These are phyloP conservation scores for Marchantia paleacea DNA, from an alignment of 225 moss, liverwort and hornwort species.

Conservation along the genomic window DNA sequence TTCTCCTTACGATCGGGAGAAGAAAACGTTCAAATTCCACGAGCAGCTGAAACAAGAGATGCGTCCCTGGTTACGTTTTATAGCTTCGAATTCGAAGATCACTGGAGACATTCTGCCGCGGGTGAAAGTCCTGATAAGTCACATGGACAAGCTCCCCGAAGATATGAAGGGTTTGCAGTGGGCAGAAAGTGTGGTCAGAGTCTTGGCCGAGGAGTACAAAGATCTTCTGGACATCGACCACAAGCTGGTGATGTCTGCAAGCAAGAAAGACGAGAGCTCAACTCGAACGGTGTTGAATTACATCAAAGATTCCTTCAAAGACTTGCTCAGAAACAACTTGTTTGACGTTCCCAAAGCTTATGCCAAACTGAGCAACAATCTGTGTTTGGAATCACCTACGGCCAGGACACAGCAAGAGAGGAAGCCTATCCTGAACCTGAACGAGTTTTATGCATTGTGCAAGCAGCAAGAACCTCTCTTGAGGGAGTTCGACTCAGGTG, in stretches of 20 bases:
- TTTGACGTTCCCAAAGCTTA: background rate
- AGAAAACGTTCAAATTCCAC: background rate
- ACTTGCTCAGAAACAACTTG: background rate
- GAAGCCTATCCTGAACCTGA: background rate
- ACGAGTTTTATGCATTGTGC: background rate
- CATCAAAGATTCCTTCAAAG: background rate
- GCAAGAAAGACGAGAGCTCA: too few relatives aligned
- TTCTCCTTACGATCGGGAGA: background rate
- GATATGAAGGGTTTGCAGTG: background rate
- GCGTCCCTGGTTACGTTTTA: background rate
- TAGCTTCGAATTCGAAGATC: background rate
- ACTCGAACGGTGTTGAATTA: background rate
- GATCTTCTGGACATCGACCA: background rate
- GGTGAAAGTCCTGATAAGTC: background rate
- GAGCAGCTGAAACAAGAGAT: background rate
- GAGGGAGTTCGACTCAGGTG: background rate
- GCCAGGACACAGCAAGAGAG: background rate
- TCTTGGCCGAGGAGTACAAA: background rate
- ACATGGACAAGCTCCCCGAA: background rate
- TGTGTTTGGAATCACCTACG: background rate
- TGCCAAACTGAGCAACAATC: background rate
- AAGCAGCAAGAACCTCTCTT: background rate
- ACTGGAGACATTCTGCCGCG: background rate
- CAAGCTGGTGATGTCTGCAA: background rate
- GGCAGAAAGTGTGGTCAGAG: background rate